Base-by-base conservation (phyloP, 164 flowering plant genomes). In the Chloranthus sessilifolius region DNA sequence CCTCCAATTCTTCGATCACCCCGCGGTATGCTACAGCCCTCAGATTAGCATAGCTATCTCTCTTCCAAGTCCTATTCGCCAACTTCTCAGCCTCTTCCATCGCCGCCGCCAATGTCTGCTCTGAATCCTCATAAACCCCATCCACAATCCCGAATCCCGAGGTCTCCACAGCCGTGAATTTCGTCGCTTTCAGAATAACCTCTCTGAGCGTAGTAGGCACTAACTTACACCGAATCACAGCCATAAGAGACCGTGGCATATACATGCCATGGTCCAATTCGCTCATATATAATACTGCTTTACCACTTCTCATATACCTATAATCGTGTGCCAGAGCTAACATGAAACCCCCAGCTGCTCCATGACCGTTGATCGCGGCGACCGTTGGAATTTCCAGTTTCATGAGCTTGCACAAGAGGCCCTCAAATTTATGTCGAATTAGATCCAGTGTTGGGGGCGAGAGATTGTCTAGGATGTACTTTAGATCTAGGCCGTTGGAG, bases 401-500 rank as follows among this genome's bases (percentile, higher is more conserved):
- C 61, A 58, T 48, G 30, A 58, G 4, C 17, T 17, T 19, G 48
- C 38, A 12, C 17, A 58, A 30, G 19, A 58, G 47, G 11, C 47
- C 47, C 21, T 58, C 61, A 14, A 58, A 58, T 31, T 49, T 48
- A 5, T 28, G 31, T 1, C 23, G 54, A 16, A 58, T 22, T 2
- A 29, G n/a, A 5, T 23, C 19, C 7, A 58, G 47, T 7, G 42
- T 23, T 14, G 52, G 19, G 0, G 24, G 6, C 15, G 54, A 17
- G n/a, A 49, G 47, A 15, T 42, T 48, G 11, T 40, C 20, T 29
- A 14, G 3, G 20, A 58, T 41, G 54, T 55, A 58, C 3, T 8
- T 12, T 33, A 58, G 53, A 21, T 57, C 61, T 9, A 57, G 47
- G 53, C 61, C 61, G 10, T 56, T 56, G 16, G 61, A 56, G 61